These are phyloP conservation scores for Ceratocystiopsis minuta DNA, from an alignment of 2,329 filamentous ascomycete genomes.

Conservation along the genomic window DNA sequence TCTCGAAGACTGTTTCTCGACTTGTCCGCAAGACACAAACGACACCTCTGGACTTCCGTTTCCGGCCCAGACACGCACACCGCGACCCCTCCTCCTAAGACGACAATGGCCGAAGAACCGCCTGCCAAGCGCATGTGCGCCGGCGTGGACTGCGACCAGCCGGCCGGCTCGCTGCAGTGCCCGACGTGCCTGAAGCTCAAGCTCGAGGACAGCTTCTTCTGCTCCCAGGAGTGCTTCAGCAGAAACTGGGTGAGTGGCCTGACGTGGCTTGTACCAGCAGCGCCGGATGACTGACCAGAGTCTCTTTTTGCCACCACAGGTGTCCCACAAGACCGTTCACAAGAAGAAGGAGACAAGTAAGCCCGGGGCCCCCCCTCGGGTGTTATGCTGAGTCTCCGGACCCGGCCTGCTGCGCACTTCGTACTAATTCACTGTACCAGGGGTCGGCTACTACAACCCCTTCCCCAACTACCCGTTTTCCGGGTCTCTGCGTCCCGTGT, in stretches of 20 bases:
- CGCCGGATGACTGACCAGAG: no score
- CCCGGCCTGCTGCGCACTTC: not conserved
- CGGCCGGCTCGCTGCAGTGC: constrained; percentile 74
- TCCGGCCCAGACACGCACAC: no score
- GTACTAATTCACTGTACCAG: constrained; percentile 21
- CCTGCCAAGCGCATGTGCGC: constrained; percentile 52
- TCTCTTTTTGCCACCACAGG: constrained; percentile 26
- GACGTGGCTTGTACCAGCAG: not conserved
- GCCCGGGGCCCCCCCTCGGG: constrained; percentile 12
- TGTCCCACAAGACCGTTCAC: constrained; percentile 66
- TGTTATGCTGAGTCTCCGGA: not conserved
- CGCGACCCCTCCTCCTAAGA: no score
- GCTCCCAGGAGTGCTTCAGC: constrained; percentile 97
- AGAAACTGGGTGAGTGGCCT: constrained; percentile 61
- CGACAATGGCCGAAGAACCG: constrained; percentile 28
- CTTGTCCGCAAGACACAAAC: no score
- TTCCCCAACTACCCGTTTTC: constrained; percentile 78
- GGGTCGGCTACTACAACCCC: constrained; percentile 76
- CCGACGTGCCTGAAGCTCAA: constrained; percentile 86
- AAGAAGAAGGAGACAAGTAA: constrained; percentile 66
- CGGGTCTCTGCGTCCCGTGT: constrained; percentile 68
- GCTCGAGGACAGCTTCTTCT: constrained; percentile 83
- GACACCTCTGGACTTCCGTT: no score
- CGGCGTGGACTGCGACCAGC: constrained; percentile 69
- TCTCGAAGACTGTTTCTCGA: no score